These are phyloP conservation scores for Solanum tarijense DNA, from an alignment of 257 asterid genomes.

Conservation along the genomic window DNA sequence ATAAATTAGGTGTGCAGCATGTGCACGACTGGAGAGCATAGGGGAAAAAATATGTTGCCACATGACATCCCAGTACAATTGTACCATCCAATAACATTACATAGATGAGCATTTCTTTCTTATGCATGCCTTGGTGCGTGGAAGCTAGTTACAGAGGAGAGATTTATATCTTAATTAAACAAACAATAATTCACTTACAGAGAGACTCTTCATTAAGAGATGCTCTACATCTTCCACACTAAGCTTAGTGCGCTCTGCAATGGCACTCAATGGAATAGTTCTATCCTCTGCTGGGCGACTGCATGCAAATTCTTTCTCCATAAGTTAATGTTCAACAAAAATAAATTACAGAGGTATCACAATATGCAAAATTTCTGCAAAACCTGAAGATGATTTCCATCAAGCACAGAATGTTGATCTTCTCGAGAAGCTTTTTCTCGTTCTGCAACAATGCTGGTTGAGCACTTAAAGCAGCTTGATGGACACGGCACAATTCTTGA, in stretches of 20 bases:
- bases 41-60: neutral
- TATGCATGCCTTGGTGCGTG: neutral
- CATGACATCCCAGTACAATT: neutral
- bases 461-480: conserved; percentile 63
- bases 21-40: neutral
- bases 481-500: conserved; percentile 78
- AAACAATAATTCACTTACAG: conserved; percentile 47
- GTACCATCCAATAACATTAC: neutral
- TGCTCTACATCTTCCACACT: conserved; percentile 83
- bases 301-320: conserved; percentile 15
- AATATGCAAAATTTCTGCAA: neutral
- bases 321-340: neutral
- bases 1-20: neutral
- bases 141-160: neutral
- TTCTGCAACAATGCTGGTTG: conserved; percentile 91
- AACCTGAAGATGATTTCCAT: conserved; percentile 98
- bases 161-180: neutral
- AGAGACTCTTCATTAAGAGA: conserved; percentile 97
- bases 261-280: conserved; percentile 70
- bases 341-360: neutral
- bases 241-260: conserved; percentile 81
- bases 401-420: conserved; percentile 92
- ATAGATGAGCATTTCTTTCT: neutral
- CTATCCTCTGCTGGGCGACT: conserved; percentile 93
- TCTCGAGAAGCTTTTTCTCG: conserved; percentile 88